These are phyloP conservation scores for Trichocladium uniseriatum DNA, from an alignment of 495 filamentous ascomycete species.

Conservation along the genomic window DNA sequence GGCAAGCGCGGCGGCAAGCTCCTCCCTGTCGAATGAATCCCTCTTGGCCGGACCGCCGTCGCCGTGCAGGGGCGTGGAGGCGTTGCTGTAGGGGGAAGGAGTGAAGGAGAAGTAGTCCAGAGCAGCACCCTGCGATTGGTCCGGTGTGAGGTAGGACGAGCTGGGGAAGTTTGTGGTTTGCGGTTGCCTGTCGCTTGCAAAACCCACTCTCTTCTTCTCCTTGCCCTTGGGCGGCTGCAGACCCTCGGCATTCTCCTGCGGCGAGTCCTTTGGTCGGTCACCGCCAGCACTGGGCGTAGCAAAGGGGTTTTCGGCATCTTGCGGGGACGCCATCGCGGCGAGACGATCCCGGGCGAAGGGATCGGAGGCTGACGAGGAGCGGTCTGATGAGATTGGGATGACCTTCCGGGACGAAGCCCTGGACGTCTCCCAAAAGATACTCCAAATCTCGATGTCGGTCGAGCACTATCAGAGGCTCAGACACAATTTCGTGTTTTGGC, in stretches of 20 bases:
- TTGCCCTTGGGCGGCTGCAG: slow-evolving; percentile 13
- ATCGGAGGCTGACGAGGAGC: not conserved
- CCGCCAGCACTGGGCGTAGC: not conserved
- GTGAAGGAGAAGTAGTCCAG: slow-evolving; percentile 21
- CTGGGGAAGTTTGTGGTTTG: not conserved
- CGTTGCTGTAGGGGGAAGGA: slow-evolving; percentile 7
- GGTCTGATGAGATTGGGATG: not conserved
- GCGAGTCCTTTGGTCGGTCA: slow-evolving; percentile 1
- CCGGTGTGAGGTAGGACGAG: slow-evolving; percentile 6
- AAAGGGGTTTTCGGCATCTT: slow-evolving; percentile 1
- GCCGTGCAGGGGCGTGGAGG: slow-evolving; percentile 2
- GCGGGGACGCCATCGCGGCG: slow-evolving; percentile 13
- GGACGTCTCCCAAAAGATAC: no score
- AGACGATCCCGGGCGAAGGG: not conserved
- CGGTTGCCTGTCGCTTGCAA: slow-evolving; percentile 11
- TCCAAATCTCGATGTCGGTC: no score
- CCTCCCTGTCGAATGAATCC: slow-evolving; percentile 22
- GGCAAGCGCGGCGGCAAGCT: slow-evolving; percentile 17
- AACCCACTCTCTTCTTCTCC: slow-evolving; percentile 29
- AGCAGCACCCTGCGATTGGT: slow-evolving; percentile 1
- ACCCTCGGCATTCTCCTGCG: not conserved
- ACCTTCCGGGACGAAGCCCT: not conserved
- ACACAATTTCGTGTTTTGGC: not conserved
- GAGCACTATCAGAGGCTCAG: no score
- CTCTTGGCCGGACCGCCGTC: slow-evolving; percentile 1